These are phyloP conservation scores for Alternaria infectoria DNA, from an alignment of 2,329 filamentous ascomycete species.

Conservation along the genomic window DNA sequence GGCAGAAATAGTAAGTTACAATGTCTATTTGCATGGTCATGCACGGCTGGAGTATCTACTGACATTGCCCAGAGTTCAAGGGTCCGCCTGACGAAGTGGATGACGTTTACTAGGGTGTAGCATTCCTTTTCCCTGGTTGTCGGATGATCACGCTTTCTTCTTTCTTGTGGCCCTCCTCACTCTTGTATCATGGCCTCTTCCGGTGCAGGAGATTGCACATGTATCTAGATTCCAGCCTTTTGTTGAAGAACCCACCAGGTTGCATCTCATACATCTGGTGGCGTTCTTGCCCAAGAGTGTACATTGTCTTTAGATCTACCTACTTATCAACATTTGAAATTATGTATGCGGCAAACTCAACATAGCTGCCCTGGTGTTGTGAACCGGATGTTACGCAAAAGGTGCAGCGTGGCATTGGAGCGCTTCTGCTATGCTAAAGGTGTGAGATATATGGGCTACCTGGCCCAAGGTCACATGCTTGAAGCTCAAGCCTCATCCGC, in stretches of 20 bases:
- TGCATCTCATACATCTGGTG: neutral
- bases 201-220: neutral
- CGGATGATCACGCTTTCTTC: neutral
- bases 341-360: neutral
- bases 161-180: neutral
- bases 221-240: neutral
- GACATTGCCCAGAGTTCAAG: neutral
- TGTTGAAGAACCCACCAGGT: neutral
- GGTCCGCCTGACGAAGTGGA: neutral
- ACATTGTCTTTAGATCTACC: neutral
- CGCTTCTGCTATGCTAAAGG: neutral
- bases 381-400: neutral
- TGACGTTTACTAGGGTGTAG: neutral
- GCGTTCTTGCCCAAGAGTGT: neutral
- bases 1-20: constrained; percentile 3
- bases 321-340: neutral
- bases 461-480: neutral
- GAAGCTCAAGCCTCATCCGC: neutral
- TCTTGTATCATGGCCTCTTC: neutral
- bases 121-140: neutral
- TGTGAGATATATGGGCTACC: neutral
- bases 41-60: neutral
- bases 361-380: neutral
- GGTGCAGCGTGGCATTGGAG: neutral
- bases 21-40: neutral